A percentile compares a stretch with the other conserved stretches of the same genome.
Conservation (phyloP, 192 early-diverging fungal genomes). For the Umbelopsis ramanniana region DNA sequence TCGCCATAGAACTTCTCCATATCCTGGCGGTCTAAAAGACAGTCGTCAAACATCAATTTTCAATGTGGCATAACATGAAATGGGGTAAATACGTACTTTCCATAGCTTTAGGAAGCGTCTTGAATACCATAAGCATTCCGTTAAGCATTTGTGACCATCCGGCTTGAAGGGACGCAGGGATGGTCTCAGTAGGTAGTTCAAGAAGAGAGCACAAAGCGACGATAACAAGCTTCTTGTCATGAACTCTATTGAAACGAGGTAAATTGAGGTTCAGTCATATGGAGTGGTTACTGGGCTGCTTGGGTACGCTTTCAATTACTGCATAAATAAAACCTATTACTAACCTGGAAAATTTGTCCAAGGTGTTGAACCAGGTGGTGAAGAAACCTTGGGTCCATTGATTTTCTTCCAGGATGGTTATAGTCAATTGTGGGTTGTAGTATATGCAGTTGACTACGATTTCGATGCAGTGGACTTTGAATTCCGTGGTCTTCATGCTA, state of each 20-base stretch:
- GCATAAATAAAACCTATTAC: background rate
- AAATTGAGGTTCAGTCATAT: background rate
- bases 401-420: conserved; percentile 79
- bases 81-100: conserved; percentile 46
- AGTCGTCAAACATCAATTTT: conserved; percentile 19
- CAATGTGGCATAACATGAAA: background rate
- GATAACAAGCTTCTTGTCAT: conserved; percentile 95
- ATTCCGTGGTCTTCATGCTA: conserved; percentile 65
- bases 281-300: background rate
- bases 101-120: conserved; percentile 73
- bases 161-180: conserved; percentile 72
- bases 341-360: conserved; percentile 65
- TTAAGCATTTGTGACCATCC: conserved; percentile 79
- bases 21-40: conserved; percentile 49
- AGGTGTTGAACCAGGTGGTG: conserved; percentile 72
- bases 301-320: background rate
- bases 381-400: conserved; percentile 80
- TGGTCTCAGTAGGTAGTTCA: conserved; percentile 66
- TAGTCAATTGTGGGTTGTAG: conserved; percentile 83
- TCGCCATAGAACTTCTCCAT: conserved; percentile 60
- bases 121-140: conserved; percentile 73
- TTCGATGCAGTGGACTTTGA: conserved; percentile 80
- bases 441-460: conserved; percentile 81
- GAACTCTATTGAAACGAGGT: conserved; percentile 59
- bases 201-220: conserved; percentile 77